A percentile compares a stretch with the other conserved stretches of the same genome.
phyloP scores from a whole-genome alignment of 2,329 filamentous ascomycete species.

The Fusarium scirpi region DNA sequence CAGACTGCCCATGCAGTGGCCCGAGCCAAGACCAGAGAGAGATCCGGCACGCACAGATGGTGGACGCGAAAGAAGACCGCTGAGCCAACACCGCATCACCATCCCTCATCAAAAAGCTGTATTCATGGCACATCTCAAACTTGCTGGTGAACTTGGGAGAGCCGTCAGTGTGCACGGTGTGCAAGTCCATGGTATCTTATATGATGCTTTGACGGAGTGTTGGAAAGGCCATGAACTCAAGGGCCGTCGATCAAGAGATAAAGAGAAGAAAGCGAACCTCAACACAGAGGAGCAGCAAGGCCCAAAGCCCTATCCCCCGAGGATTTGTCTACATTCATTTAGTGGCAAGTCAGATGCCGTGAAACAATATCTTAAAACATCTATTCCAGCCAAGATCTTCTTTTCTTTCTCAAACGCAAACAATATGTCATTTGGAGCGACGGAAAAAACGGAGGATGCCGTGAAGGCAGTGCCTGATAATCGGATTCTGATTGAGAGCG shows the following conservation, averaged over 20 bases:
- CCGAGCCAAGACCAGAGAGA: constrained; percentile 34
- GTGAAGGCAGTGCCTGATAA: constrained; percentile 79
- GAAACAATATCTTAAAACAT: constrained; percentile 78
- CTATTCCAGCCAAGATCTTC: constrained; percentile 79
- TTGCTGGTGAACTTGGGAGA: constrained; percentile 74
- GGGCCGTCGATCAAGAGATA: constrained; percentile 59
- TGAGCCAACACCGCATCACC: constrained; percentile 73
- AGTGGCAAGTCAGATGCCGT: constrained; percentile 80
- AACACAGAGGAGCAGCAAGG: constrained; percentile 39
- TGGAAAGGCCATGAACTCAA: constrained; percentile 74
- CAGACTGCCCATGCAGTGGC: constrained; percentile 72
- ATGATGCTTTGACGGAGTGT: constrained; percentile 68
- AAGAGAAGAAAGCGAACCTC: constrained; percentile 23
- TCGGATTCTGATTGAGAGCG: constrained; percentile 84
- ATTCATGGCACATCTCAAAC: constrained; percentile 71
- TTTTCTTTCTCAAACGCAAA: constrained; percentile 88
- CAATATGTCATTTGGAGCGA: constrained; percentile 70
- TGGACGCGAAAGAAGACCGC: constrained; percentile 72
- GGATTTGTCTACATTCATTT: constrained; percentile 91
- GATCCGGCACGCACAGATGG: constrained; percentile 67
- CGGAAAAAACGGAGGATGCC: constrained; percentile 67
- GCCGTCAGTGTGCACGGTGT: constrained; percentile 77
- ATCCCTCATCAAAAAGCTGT: constrained; percentile 74
- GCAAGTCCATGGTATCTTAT: constrained; percentile 76
- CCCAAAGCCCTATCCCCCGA: constrained; percentile 73